phyloP scores from a whole-genome alignment of 2,329 filamentous ascomycete species.

The Ceratocystis cubensis region DNA sequence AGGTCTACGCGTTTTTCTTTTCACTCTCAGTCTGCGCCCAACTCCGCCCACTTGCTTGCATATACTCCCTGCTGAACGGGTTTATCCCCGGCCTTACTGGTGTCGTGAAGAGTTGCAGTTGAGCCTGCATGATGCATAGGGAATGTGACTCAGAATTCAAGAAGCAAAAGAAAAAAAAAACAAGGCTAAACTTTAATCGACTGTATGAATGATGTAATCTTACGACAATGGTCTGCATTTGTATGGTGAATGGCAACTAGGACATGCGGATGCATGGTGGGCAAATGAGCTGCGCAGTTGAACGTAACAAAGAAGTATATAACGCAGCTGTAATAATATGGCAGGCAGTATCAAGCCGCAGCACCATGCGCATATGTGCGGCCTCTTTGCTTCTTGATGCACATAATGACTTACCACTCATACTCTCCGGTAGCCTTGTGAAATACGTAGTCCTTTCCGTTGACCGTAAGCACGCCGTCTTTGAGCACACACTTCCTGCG shows the following conservation, averaged over 20 bases:
- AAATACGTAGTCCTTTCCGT: conserved; percentile 93
- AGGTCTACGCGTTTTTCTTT: too few species aligned
- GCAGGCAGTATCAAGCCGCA: not conserved
- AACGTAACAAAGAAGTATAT: not conserved
- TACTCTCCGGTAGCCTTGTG: conserved; percentile 96
- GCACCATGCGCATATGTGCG: too few species aligned
- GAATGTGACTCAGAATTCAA: not conserved
- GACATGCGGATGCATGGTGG: too few species aligned
- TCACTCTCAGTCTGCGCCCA: not conserved
- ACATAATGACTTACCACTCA: conserved; percentile 58
- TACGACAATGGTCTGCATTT: not conserved
- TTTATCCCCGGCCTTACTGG: not conserved
- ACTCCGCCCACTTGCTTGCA: not conserved
- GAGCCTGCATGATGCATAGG: not conserved
- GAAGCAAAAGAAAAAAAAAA: conserved; percentile 2
- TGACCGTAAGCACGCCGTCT: conserved; percentile 86
- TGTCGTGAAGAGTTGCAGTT: not conserved
- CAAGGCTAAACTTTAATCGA: not conserved
- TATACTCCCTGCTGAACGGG: not conserved
- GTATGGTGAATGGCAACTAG: too few species aligned
- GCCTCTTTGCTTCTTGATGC: not conserved
- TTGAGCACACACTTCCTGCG: conserved; percentile 91
- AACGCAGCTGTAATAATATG: not conserved
- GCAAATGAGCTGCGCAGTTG: not conserved
- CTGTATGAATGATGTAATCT: conserved; percentile 6